Evolutionary conservation across 1,284 basidiomycete species (phyloP).

Genomic region (Schizophyllum commune): DNA sequence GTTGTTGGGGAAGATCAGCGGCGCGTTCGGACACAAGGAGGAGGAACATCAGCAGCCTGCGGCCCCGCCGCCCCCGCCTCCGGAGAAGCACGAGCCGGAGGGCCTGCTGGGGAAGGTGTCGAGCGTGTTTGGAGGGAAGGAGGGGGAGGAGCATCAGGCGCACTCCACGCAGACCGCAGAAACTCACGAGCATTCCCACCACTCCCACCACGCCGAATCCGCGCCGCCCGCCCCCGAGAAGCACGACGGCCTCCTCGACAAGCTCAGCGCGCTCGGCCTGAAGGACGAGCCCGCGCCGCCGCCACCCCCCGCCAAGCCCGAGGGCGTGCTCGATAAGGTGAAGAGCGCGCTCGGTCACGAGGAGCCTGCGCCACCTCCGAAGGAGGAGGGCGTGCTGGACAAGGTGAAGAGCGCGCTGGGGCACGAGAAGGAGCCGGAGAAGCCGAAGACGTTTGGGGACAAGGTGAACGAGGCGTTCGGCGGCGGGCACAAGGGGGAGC

Average conservation of each 20-base stretch:
- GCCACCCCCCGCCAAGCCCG: background rate
- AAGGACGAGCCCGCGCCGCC: background rate
- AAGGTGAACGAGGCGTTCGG: conserved; percentile 13
- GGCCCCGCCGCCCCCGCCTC: too few species aligned
- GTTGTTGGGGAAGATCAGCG: too few species aligned
- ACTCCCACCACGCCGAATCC: too few species aligned
- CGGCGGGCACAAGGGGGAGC: conserved; percentile 13
- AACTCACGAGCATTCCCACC: too few species aligned
- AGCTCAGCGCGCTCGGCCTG: background rate
- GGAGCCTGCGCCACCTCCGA: background rate
- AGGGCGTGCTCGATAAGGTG: background rate
- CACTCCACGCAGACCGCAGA: too few species aligned
- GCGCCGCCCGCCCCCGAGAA: background rate
- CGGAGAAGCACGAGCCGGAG: too few species aligned
- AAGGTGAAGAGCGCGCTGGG: background rate
- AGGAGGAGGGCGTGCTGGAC: background rate
- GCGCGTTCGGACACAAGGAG: too few species aligned
- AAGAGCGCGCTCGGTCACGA: background rate
- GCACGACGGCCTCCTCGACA: background rate
- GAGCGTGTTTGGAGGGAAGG: too few species aligned
- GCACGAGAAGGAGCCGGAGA: background rate
- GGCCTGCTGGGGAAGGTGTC: too few species aligned
- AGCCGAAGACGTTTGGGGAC: conserved; percentile 6
- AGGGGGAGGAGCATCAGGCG: too few species aligned
- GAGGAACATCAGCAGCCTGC: too few species aligned